Conservation (phyloP, 2,329 filamentous ascomycete genomes). For the Pseudogymnoascus sp. region DNA sequence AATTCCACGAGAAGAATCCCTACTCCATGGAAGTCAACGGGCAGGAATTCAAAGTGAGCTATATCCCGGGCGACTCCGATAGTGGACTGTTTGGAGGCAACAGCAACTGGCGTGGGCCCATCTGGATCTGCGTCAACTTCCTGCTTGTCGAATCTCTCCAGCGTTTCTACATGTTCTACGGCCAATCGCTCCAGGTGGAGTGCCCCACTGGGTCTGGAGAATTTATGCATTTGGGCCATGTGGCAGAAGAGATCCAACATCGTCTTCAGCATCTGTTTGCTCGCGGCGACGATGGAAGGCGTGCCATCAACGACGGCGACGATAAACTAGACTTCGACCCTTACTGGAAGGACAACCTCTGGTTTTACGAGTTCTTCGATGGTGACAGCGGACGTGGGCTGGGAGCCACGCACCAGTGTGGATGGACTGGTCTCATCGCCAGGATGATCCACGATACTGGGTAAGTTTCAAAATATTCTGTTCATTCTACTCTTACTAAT, state of each 20-base stretch:
- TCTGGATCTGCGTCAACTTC: constrained; percentile 96
- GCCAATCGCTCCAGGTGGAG: constrained; percentile 79
- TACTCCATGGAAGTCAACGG: constrained; percentile 95
- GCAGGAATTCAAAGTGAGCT: constrained; percentile 79
- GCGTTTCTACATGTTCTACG: constrained; percentile 94
- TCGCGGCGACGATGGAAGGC: constrained; percentile 73
- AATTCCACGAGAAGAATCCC: constrained; percentile 82
- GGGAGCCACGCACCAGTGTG: constrained; percentile 89
- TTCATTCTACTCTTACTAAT: constrained; percentile 36
- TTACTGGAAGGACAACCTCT: constrained; percentile 87
- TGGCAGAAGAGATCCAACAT: constrained; percentile 92
- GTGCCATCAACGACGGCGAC: constrained; percentile 80
- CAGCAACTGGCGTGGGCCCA: constrained; percentile 94
- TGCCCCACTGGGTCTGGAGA: constrained; percentile 91
- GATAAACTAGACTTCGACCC: constrained; percentile 85
- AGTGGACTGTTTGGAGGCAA: constrained; percentile 93
- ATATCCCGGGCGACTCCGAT: constrained; percentile 93
- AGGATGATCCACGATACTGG: constrained; percentile 98
- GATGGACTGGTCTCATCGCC: constrained; percentile 92
- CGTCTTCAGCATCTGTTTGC: constrained; percentile 87
- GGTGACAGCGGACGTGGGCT: constrained; percentile 84
- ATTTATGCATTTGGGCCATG: constrained; percentile 90
- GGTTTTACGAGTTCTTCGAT: constrained; percentile 98
- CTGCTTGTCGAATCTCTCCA: constrained; percentile 90
- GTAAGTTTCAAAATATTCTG: constrained; percentile 45